These are phyloP conservation scores for Lipomyces yamanashiensis DNA, from an alignment of 805 yeast genomes.

Conservation along the genomic window DNA sequence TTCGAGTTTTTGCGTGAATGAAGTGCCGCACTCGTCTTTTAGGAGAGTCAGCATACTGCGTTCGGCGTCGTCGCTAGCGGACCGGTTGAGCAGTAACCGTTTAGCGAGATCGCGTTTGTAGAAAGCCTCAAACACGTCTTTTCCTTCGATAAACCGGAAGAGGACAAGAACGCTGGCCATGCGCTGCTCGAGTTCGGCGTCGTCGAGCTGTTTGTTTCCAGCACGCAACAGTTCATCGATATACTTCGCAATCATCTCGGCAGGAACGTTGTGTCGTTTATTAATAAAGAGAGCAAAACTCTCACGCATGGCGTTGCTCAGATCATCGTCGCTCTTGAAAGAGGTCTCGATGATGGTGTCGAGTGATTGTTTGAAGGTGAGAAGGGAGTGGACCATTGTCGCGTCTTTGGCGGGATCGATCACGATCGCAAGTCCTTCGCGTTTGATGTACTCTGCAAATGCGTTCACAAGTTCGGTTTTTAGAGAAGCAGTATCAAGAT, in stretches of 20 bases:
- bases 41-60: slow-evolving; percentile 67
- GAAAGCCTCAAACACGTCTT: slow-evolving; percentile 82
- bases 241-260: slow-evolving; percentile 43
- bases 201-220: slow-evolving; percentile 45
- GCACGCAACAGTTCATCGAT: slow-evolving; percentile 41
- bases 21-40: slow-evolving; percentile 76
- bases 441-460: slow-evolving; percentile 27
- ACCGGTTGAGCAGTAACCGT: slow-evolving; percentile 61
- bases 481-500: slow-evolving; percentile 13
- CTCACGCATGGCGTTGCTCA: slow-evolving; percentile 34
- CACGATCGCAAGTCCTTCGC: slow-evolving; percentile 30
- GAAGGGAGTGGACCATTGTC: slow-evolving; percentile 32
- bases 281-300: slow-evolving; percentile 37
- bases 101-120: slow-evolving; percentile 87
- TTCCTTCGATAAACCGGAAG: slow-evolving; percentile 73
- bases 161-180: slow-evolving; percentile 63
- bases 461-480: slow-evolving; percentile 17
- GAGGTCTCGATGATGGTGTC: slow-evolving; percentile 21
- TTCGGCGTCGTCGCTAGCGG: slow-evolving; percentile 64
- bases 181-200: slow-evolving; percentile 53
- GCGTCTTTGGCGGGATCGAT: slow-evolving; percentile 31
- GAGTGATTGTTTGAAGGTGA: slow-evolving; percentile 28
- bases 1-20: slow-evolving; percentile 77
- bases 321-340: slow-evolving; percentile 26
- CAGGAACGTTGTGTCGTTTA: slow-evolving; percentile 37